Evolutionary conservation across 2,329 filamentous ascomycete species (phyloP), one percentile per base, ranked within the genome.

Genomic region (Neopestalotiopsis sp.): DNA sequence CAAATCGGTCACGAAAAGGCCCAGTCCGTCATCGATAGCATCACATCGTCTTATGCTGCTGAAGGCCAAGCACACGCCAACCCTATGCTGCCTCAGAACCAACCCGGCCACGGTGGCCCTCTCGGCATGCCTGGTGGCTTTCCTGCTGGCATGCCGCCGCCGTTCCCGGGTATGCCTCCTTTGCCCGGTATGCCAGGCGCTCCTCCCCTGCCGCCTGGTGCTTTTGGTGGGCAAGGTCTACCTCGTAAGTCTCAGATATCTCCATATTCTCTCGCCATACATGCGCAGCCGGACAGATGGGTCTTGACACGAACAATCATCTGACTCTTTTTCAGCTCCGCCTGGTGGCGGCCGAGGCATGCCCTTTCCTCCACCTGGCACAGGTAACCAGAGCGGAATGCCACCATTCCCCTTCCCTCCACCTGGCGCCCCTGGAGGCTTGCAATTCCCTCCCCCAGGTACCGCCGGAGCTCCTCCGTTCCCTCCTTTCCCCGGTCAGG

Each of bases 1-100:
- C 94, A 98, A 85, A 98, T 99, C 80, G 96, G 95, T 62, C 95
- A 98, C 82, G 96, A 98, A 84, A 97, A 98, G 84, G 95, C 96
- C 69, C 96, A 99, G 83, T 96, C 93, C 64, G 96, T 99, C 75
- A 99, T 99, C 80, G 96, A 99, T 84, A 95, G 92, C 75, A 99
- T 99, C 82, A 98, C 96, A 57, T 94, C 91, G 58, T 97, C 95
- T 52, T 98, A 99, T 84, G 94, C 93, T 72, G 94, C 94, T 74
- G 96, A 97, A 84, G 96, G 96, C 76, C 94, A 98, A 81, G 90
- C 92, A 72, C 90, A 91, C 77, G 90, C 90, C 71, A 98, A 97
- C 81, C 95, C 93, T 65, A 94, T 96, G 90, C 89, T 95, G 63
- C 88, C 86, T 12, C 89, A 90, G 77, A 90, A 90, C 81, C 90